A percentile compares a stretch with the other conserved stretches of the same genome.
Conservation (phyloP, 306 rosid species). For the Aeschynomene evenia region DNA sequence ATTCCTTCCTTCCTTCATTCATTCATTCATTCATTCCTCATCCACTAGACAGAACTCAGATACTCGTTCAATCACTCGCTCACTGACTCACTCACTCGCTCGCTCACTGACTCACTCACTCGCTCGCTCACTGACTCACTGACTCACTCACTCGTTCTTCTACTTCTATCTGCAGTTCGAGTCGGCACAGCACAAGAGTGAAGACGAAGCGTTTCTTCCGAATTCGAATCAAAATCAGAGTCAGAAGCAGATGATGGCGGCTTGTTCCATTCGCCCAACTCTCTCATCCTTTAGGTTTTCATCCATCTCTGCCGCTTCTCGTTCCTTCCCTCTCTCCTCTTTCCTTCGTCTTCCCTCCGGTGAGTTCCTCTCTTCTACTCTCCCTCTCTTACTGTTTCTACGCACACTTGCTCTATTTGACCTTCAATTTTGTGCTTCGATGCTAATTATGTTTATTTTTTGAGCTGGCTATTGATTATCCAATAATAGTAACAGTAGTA, state of each 20-base stretch:
- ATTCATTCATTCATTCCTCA: too few relatives aligned
- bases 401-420: too few relatives aligned
- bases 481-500: not conserved
- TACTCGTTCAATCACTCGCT: too few relatives aligned
- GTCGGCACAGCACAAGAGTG: not conserved
- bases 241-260: slow-evolving; percentile 26
- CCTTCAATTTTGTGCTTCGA: too few relatives aligned
- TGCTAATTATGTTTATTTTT: not conserved
- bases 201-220: slow-evolving; percentile 37
- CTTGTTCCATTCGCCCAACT: slow-evolving; percentile 76
- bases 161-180: not conserved
- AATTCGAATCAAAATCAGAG: not conserved
- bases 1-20: too few relatives aligned
- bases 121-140: too few relatives aligned
- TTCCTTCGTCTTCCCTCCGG: slow-evolving; percentile 44
- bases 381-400: not conserved
- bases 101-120: too few relatives aligned
- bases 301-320: slow-evolving; percentile 42
- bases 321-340: slow-evolving; percentile 56
- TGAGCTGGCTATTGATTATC: not conserved
- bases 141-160: not conserved
- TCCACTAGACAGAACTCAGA: too few relatives aligned
- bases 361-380: slow-evolving; percentile 13
- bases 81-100: too few relatives aligned
- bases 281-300: slow-evolving; percentile 57